Base-by-base conservation (phyloP, 2,329 filamentous ascomycete genomes). In the Colletotrichum musae region DNA sequence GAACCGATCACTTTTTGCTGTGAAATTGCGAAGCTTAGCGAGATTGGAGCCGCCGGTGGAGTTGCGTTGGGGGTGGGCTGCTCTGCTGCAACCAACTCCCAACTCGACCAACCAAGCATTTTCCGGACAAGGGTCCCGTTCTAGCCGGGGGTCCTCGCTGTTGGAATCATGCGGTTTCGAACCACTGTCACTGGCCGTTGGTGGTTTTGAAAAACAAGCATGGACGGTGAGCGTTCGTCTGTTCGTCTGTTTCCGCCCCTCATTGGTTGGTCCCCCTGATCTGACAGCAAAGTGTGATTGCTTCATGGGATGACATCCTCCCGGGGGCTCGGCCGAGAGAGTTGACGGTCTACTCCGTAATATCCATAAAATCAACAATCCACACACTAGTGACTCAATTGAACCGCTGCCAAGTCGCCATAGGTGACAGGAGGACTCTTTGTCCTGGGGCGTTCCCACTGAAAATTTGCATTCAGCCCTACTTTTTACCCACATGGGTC, bases 401-500 rank as follows among this genome's bases (percentile, higher is more conserved):
- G 36, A 43, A n/a, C 32, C 32, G 32, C 9, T 43, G 41, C 41
- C 41, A 43, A 43, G 13, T 43, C 15, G 41, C 41, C 41, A 43
- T 13, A 43, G 32, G 32, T 10, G 7, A 10, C 32, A 15, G 21
- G 21, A 24, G 21, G 21, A 12, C 41, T 13, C 16, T n/a, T 43
- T 43, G 4, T 43, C 13, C 6, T 43, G 15, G 41, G 10, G 10
- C 7, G 9, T 43, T 43, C 41, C 41, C 41, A n/a, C 41, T 43
- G 41, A 43, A 43, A 43, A 43, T 43, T 43, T 43, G 41, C 41
- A 43, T 43, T 43, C 41, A 43, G 41, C 41, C 41, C 41, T 43
- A 43, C 41, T n/a, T 43, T 43, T 43, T 43, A 43, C 16, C 41
- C 41, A 43, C 41, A 43, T 43, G 15, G 41, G 41, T 43, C 36